Evolutionary conservation across 2,329 filamentous ascomycete species (phyloP).

Genomic region (Myriosclerotinia duriaeana): DNA sequence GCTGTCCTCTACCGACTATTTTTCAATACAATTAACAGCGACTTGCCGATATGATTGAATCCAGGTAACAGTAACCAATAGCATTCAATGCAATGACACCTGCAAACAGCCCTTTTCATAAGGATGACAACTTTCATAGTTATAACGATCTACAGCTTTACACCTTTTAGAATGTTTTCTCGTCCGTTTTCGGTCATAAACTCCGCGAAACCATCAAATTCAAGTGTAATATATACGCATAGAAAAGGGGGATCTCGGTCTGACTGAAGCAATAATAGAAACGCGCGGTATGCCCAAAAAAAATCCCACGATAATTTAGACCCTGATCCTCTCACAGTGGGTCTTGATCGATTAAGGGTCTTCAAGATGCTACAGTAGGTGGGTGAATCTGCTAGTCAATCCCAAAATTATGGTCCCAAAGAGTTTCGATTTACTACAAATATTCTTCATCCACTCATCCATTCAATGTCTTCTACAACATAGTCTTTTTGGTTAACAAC

Average conservation of each 20-base stretch:
- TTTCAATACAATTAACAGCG: background rate
- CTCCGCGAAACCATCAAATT: background rate
- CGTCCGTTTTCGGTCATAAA: background rate
- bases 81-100: background rate
- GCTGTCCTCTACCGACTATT: background rate
- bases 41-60: background rate
- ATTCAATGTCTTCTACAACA: background rate
- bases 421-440: conserved; percentile 8
- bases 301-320: background rate
- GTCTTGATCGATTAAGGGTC: background rate
- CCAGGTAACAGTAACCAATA: background rate
- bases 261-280: conserved; percentile 8
- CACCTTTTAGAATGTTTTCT: background rate
- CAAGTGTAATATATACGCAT: conserved; percentile 1
- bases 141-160: background rate
- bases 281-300: background rate
- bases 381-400: conserved; percentile 13
- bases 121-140: background rate
- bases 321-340: conserved; percentile 13
- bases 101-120: background rate
- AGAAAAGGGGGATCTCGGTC: conserved; percentile 8
- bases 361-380: background rate
- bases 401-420: conserved; percentile 17
- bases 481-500: conserved; percentile 8
- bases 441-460: background rate